Conservation (phyloP, 2,329 filamentous ascomycete genomes). For the Microcyclosporella mali region DNA sequence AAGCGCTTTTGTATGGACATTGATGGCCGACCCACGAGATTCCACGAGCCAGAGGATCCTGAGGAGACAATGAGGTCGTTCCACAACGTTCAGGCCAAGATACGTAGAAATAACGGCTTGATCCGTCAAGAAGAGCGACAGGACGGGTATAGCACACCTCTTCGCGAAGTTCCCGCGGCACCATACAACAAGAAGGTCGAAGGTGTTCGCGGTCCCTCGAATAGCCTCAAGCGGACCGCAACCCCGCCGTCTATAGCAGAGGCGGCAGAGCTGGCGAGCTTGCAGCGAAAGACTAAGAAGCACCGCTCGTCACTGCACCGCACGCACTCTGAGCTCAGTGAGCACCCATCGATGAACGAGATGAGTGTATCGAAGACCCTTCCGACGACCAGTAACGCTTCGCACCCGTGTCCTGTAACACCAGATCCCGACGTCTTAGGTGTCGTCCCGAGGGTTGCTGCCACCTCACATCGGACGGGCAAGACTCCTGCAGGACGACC, state of each 20-base stretch:
- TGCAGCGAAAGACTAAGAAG: conserved; percentile 47
- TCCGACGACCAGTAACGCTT: conserved; percentile 15
- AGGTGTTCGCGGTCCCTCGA: conserved; percentile 29
- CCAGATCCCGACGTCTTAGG: conserved; percentile 29
- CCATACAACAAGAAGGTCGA: conserved; percentile 3
- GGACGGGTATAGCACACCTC: conserved; percentile 23
- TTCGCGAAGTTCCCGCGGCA: conserved; percentile 10
- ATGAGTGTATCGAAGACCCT: conserved; percentile 17
- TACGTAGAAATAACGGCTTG: conserved; percentile 25
- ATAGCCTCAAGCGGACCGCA: conserved; percentile 40
- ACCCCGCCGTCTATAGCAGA: conserved; percentile 52
- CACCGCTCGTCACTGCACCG: conserved; percentile 35
- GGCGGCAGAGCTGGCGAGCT: conserved; percentile 44
- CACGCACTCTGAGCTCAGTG: conserved; percentile 24
- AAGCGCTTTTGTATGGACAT: conserved; percentile 70
- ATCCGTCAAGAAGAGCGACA: conserved; percentile 23
- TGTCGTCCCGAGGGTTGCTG: conserved; percentile 14
- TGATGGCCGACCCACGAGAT: conserved; percentile 54
- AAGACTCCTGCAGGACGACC: conserved; percentile 18
- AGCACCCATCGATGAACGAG: conserved; percentile 26
- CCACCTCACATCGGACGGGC: conserved; percentile 12
- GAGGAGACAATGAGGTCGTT: conserved; percentile 46
- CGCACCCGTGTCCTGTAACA: conserved; percentile 28
- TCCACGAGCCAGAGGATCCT: conserved; percentile 57
- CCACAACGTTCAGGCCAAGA: conserved; percentile 24